Base-by-base conservation (phyloP, 495 filamentous ascomycete genomes). In the Beverwykella pulmonaria region DNA sequence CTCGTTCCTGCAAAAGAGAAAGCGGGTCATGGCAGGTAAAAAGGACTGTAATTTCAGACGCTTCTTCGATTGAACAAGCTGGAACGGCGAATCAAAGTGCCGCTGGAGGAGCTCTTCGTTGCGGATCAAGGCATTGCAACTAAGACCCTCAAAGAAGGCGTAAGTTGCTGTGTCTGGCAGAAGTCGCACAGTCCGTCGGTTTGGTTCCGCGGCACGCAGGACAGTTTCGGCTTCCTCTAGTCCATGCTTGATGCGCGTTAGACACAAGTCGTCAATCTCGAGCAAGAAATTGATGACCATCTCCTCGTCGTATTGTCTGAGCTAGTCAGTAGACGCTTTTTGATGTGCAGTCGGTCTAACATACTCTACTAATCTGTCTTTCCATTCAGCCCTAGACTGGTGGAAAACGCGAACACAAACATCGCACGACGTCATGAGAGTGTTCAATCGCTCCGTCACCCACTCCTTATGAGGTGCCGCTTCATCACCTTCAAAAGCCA, bases 361-460 rank as follows among this genome's bases (percentile, higher is more conserved):
- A 27, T 65, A 67, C 65, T 71, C 65, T 14, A 52, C 80, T 19
- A 93, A 78, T 25, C 82, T 78, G 46, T 87, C 82, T 63, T 88
- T 78, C 65, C 90, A 82, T 68, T 79, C 81, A 62, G 83, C 81
- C 72, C 88, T 87, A 20, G 83, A 84, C 50, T 84, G 88, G 77
- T 97, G 91, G 78, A 92, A 97, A 44, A 87, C 84, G 39, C 85
- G 84, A 61, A 92, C 87, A 74, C 93, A 97, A 44, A 85, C 79
- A 68, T 95, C 89, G 77, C 93, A 97, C 36, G 78, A 83, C 27
- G 78, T 84, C 39, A 97, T 79, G 25, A 84, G 76, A 1, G 77
- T 74, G 50, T 84, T 79, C 34, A 89, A 68, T 30, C 77, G 80
- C n/a, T 73, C 67, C 66, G 78, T 81, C 48, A 93, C 83, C 74